Evolutionary conservation across 306 rosid genomes (phyloP).

Genomic region (Purshia tridentata): DNA sequence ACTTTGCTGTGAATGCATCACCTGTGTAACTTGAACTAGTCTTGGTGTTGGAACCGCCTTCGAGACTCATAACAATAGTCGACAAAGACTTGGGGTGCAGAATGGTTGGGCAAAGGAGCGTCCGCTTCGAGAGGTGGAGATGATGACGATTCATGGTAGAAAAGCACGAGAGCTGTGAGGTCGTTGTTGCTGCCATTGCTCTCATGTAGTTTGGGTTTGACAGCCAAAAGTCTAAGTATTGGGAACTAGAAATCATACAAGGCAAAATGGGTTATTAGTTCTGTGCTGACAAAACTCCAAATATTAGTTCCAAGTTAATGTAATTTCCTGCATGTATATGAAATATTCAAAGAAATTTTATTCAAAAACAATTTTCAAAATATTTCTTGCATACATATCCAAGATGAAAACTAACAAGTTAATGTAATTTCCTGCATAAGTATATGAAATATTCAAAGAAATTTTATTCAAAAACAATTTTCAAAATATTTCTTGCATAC

Average conservation of each 20-base stretch:
- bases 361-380: neutral
- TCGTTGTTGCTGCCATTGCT: conserved; percentile 32
- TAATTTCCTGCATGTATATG: neutral
- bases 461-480: neutral
- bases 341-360: neutral
- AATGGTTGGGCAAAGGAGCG: conserved; percentile 33
- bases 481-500: too few species aligned
- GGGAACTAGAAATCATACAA: neutral
- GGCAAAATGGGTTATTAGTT: neutral
- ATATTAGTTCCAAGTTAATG: neutral
- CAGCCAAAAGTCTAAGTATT: neutral
- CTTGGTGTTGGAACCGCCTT: conserved; percentile 49
- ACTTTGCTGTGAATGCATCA: conserved; percentile 24
- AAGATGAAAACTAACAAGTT: too few species aligned
- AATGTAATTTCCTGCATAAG: neutral
- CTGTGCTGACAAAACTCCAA: neutral
- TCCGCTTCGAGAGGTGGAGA: conserved; percentile 31
- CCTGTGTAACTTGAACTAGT: conserved; percentile 36
- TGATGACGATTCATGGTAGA: conserved; percentile 48
- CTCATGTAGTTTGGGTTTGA: neutral
- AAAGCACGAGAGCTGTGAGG: conserved; percentile 56
- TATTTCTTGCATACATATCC: too few species aligned
- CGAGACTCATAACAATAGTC: conserved; percentile 48
- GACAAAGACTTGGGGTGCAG: conserved; percentile 40
- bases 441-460: neutral